Conservation (phyloP, 768 basidiomycete genomes). For the Amanita rimosa region DNA sequence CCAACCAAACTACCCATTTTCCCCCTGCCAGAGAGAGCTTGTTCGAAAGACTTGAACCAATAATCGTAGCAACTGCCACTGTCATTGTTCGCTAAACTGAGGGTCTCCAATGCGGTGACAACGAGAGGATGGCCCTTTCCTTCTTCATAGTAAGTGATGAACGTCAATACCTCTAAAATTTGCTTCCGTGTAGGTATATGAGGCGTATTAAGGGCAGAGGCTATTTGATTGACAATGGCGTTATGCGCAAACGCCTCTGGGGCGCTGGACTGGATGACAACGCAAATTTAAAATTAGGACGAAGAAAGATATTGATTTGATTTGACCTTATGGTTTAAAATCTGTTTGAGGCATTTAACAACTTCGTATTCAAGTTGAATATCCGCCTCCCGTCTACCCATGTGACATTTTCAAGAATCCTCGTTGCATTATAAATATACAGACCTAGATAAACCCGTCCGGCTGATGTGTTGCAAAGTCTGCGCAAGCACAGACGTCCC, state of each 20-base stretch:
- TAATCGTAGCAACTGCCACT: conserved; percentile 61
- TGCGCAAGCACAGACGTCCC: conserved; percentile 83
- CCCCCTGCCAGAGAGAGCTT: conserved; percentile 70
- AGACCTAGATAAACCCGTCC: conserved; percentile 56
- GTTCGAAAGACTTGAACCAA: conserved; percentile 82
- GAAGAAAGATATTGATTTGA: conserved; percentile 1
- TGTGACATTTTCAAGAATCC: conserved; percentile 3
- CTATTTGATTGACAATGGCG: conserved; percentile 66
- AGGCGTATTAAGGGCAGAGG: conserved; percentile 74
- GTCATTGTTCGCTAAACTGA: conserved; percentile 59
- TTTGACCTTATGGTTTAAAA: conserved; percentile 42
- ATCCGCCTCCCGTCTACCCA: conserved; percentile 51
- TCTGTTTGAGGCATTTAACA: conserved; percentile 75
- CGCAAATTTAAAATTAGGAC: conserved; percentile 4
- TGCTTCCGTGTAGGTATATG: conserved; percentile 69
- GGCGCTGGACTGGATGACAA: conserved; percentile 41
- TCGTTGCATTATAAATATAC: conserved; percentile 7
- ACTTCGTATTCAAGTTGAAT: conserved; percentile 75
- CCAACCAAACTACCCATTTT: conserved; percentile 95
- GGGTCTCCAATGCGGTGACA: conserved; percentile 59
- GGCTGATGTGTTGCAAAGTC: conserved; percentile 63
- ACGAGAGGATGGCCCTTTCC: conserved; percentile 56
- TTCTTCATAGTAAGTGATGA: conserved; percentile 56
- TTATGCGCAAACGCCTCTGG: conserved; percentile 66
- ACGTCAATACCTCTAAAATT: conserved; percentile 70